Evolutionary conservation across 140 eudicot species (phyloP).

Genomic region (Oenanthe javanica): DNA sequence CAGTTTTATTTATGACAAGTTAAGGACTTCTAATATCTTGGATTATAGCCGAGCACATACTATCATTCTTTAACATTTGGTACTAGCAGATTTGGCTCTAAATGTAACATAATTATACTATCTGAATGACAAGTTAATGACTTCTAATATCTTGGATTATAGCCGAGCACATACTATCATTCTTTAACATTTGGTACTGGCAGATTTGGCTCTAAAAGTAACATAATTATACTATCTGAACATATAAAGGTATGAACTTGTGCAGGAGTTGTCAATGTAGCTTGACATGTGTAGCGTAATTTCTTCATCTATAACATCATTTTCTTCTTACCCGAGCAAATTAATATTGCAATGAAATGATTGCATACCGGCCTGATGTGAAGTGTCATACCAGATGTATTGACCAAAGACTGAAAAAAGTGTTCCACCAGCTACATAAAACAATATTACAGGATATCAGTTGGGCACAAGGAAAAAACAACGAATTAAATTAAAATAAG

Average conservation of each 20-base stretch:
- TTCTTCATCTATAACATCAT: neutral
- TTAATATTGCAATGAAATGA: neutral
- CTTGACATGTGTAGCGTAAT: neutral
- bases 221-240: neutral
- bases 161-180: neutral
- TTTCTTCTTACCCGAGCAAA: neutral
- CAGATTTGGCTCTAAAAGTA: neutral
- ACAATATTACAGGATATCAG: conserved; percentile 3
- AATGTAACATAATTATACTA: neutral
- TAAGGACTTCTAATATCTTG: neutral
- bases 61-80: neutral
- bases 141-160: too few species aligned
- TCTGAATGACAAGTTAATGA: too few species aligned
- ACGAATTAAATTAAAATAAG: neutral
- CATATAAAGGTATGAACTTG: neutral
- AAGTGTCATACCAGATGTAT: conserved; percentile 98
- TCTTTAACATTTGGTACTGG: neutral
- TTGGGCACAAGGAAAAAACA: neutral
- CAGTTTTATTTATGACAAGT: neutral
- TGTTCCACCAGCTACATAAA: conserved; percentile 82
- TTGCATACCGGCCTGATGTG: conserved; percentile 83
- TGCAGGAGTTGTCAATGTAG: neutral
- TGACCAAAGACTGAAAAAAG: conserved; percentile 95
- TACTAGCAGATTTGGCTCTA: neutral
- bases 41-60: neutral